These are phyloP conservation scores for Pyricularia sp. DNA, from an alignment of 2,329 filamentous ascomycete genomes.

Conservation along the genomic window DNA sequence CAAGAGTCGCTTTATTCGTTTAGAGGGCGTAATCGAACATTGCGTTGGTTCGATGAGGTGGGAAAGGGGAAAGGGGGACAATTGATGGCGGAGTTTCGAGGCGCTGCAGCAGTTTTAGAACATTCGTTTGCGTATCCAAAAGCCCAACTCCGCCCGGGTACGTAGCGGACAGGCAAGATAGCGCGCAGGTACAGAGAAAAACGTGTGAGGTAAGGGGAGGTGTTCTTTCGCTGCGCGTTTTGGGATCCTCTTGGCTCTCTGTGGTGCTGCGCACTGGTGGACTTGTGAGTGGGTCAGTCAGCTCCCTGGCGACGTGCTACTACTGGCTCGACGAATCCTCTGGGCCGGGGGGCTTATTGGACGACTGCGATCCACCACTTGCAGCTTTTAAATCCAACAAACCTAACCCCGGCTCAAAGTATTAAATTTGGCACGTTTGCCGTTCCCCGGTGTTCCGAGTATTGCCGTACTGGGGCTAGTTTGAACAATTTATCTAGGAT, in stretches of 20 bases:
- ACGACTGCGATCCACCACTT: background rate
- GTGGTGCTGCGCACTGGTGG: background rate
- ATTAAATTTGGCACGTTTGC: slow-evolving; percentile 1
- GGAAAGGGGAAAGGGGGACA: slow-evolving; percentile 17
- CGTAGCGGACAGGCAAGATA: background rate
- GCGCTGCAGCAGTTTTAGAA: slow-evolving; percentile 22
- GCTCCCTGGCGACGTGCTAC: background rate
- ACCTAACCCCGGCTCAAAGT: background rate
- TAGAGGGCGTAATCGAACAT: slow-evolving; percentile 43
- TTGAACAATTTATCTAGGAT: background rate
- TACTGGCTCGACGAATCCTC: background rate
- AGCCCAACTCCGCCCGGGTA: background rate
- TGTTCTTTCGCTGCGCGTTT: background rate
- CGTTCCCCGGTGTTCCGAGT: background rate
- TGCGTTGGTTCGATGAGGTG: slow-evolving; percentile 36
- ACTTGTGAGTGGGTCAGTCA: background rate
- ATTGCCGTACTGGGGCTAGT: background rate
- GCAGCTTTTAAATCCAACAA: background rate
- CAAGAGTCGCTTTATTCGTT: slow-evolving; percentile 37
- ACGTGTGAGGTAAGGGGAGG: background rate
- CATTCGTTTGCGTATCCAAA: background rate
- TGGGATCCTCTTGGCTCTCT: background rate
- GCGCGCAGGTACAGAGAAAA: background rate
- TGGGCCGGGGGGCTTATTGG: background rate
- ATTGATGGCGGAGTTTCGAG: slow-evolving; percentile 11